These are phyloP conservation scores for Hamigera avellanea DNA, from an alignment of 495 filamentous ascomycete genomes.

Conservation along the genomic window DNA sequence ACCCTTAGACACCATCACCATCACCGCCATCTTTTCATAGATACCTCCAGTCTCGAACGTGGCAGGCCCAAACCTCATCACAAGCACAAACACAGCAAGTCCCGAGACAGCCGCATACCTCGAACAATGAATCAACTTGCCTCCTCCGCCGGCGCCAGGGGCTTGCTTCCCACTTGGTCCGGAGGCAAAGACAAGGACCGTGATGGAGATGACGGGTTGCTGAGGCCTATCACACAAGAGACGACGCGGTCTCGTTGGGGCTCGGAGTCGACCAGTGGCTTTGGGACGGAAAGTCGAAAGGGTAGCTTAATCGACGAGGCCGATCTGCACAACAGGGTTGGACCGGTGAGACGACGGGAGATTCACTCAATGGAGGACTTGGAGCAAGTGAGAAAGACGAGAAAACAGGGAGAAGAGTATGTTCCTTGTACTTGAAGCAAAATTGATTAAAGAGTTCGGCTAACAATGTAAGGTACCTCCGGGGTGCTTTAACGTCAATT, in stretches of 20 bases:
- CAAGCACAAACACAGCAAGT: slow-evolving; percentile 25
- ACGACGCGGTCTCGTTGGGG: slow-evolving; percentile 23
- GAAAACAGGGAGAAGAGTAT: slow-evolving; percentile 38
- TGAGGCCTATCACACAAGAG: slow-evolving; percentile 21
- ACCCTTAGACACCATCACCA: slow-evolving; percentile 4
- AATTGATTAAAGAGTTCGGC: too few relatives aligned
- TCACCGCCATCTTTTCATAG: slow-evolving; percentile 10
- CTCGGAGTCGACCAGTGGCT: slow-evolving; percentile 19
- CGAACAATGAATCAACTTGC: slow-evolving; percentile 28
- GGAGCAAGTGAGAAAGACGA: slow-evolving; percentile 23
- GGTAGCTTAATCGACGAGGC: slow-evolving; percentile 21
- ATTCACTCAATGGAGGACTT: slow-evolving; percentile 32
- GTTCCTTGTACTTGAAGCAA: slow-evolving; percentile 8
- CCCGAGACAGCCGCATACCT: slow-evolving; percentile 23
- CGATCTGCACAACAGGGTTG: slow-evolving; percentile 19
- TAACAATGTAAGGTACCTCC: slow-evolving; percentile 19
- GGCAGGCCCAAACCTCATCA: slow-evolving; percentile 13
- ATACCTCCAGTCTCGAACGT: slow-evolving; percentile 11
- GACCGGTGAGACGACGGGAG: slow-evolving; percentile 19
- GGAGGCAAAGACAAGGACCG: slow-evolving; percentile 22
- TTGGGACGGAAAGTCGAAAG: slow-evolving; percentile 16
- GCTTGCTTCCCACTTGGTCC: slow-evolving; percentile 24
- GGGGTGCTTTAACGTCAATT: slow-evolving; percentile 23
- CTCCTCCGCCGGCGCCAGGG: slow-evolving; percentile 22
- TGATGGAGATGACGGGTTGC: slow-evolving; percentile 21